Evolutionary conservation across 2,329 filamentous ascomycete genomes (phyloP), one percentile per base, ranked within the genome.

Genomic region (Sporothrix curviconia): DNA sequence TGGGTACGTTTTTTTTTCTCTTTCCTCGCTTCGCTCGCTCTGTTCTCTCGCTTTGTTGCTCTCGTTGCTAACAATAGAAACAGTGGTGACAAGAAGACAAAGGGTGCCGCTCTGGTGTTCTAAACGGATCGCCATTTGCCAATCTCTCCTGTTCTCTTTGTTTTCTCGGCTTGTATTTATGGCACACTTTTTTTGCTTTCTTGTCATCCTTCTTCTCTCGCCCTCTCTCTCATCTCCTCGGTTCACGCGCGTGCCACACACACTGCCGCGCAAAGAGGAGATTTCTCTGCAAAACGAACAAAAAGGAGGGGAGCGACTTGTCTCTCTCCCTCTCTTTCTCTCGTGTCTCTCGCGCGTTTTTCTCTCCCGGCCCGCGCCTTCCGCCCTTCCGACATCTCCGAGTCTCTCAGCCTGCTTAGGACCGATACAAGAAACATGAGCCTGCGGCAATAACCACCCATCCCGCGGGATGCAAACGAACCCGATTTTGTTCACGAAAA

Each of bases 71-170:
- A 53, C 66, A 82, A 73, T 82, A 70, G n/a, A n/a, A n/a, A 51
- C 69, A 95, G 94, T 87, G 94, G 94, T 86, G 94, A 99, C 88
- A 99, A 99, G 92, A 99, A 99, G 90, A 99, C 94, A 72, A 99
- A 99, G 91, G 94, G 94, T 88, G 94, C 94, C 72, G 94, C 94
- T 79, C 86, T 99, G 74, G 94, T 99, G 73, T 99, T 99, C 86
- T 99, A 96, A 87, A 80, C 83, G 78, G 74, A 54, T 57, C 53
- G 30, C 32, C 37, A 42, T 22, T 30, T 57, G 51, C 51, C 51
- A 55, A 47, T 34, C 36, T 50, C 42, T 42, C 32, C 46, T 47
- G 53, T 53, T 36, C 47, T 42, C 34, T 56, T 43, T 44, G 14
- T 47, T 52, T 40, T 36, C n/a, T 43, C 44, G 22, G 7, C 53